These are phyloP conservation scores for Globisporangium middletonii DNA, from an alignment of 352 stramenopile species.

Conservation along the genomic window DNA sequence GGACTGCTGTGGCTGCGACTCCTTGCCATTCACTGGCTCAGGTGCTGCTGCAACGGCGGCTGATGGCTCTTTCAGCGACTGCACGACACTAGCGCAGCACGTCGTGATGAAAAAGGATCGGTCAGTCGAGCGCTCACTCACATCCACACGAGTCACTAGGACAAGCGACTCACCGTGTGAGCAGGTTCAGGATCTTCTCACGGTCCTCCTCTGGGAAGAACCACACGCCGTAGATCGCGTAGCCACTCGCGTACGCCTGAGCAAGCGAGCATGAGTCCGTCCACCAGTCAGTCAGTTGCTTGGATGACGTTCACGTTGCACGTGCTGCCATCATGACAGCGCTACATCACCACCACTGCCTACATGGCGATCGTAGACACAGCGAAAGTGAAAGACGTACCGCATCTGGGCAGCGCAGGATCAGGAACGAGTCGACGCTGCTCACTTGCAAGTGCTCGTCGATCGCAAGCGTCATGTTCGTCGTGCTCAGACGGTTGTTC, in stretches of 20 bases:
- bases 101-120: background rate
- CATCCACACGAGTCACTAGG: background rate
- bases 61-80: slow-evolving; percentile 44
- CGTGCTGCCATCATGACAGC: background rate
- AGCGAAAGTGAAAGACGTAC: slow-evolving; percentile 17
- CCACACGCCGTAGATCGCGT: slow-evolving; percentile 84
- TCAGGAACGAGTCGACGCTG: slow-evolving; percentile 82
- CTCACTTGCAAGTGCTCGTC: slow-evolving; percentile 71
- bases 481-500: slow-evolving; percentile 88
- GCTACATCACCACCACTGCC: background rate
- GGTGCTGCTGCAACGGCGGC: slow-evolving; percentile 12
- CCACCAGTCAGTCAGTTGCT: no score
- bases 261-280: background rate
- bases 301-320: no score
- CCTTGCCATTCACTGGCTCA: slow-evolving; percentile 10
- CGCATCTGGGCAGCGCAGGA: slow-evolving; percentile 61
- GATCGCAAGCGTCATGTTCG: slow-evolving; percentile 77
- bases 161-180: slow-evolving; percentile 41
- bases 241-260: slow-evolving; percentile 45
- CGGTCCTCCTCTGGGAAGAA: slow-evolving; percentile 86
- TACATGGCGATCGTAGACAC: background rate
- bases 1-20: slow-evolving; percentile 18
- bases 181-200: slow-evolving; percentile 66
- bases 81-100: slow-evolving; percentile 37
- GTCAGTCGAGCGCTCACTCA: no score